Percentiles rank a stretch among this genome's conserved stretches.
Evolutionary conservation across 2,329 filamentous ascomycete genomes (phyloP).

Genomic region (Aspergillus luchuensis): DNA sequence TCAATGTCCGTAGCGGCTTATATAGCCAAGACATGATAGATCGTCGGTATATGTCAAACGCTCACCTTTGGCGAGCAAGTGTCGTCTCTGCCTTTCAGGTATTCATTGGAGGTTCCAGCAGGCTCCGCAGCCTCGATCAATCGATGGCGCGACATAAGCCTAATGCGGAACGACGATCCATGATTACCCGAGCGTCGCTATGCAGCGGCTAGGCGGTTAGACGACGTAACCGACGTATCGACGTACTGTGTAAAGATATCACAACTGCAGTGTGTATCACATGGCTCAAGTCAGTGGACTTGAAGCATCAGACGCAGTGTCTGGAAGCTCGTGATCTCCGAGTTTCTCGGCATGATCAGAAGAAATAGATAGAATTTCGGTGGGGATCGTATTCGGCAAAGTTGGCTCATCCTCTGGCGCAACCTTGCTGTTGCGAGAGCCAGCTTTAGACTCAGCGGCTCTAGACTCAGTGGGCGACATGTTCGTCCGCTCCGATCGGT

Average conservation of each 20-base stretch:
- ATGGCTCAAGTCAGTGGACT: constrained; percentile 21
- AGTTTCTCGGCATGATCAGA: constrained; percentile 18
- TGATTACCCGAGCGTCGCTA: background rate
- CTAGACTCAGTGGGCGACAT: constrained; percentile 39
- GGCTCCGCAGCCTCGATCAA: background rate
- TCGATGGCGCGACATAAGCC: background rate
- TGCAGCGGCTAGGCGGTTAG: background rate
- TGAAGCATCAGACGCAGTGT: constrained; percentile 30
- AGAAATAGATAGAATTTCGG: constrained; percentile 25
- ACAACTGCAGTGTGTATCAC: constrained; percentile 15
- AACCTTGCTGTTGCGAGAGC: constrained; percentile 23
- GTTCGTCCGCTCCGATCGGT: constrained; percentile 33
- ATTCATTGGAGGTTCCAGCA: background rate
- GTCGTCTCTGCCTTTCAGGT: background rate
- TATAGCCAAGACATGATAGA: too few species aligned
- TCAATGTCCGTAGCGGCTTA: background rate
- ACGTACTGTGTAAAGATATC: background rate
- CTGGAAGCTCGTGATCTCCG: constrained; percentile 24
- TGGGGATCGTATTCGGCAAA: constrained; percentile 29
- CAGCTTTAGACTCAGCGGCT: constrained; percentile 26
- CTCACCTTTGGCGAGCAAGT: background rate
- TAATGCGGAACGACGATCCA: background rate
- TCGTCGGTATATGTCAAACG: background rate
- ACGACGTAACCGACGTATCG: too few species aligned
- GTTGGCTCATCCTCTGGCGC: constrained; percentile 25